phyloP scores from a whole-genome alignment of 2,329 filamentous ascomycete species.

The Pseudogymnoascus sp. region DNA sequence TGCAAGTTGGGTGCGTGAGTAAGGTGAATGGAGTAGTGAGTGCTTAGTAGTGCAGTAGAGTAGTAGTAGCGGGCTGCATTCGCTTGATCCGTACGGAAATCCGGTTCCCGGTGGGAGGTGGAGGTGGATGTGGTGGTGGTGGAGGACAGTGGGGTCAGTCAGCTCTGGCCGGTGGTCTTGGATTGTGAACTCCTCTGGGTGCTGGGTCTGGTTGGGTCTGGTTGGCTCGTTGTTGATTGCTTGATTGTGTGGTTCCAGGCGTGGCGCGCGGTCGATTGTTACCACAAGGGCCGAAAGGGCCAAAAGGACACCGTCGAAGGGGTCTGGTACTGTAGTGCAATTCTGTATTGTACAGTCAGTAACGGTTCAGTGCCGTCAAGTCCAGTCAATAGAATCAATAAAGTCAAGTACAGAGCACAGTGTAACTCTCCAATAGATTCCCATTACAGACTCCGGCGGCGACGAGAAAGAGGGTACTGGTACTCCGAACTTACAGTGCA shows the following conservation, averaged over 20 bases:
- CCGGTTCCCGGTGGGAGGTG: neutral
- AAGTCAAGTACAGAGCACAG: neutral
- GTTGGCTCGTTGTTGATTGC: neutral
- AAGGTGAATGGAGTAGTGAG: neutral
- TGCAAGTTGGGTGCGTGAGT: neutral
- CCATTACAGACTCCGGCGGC: neutral
- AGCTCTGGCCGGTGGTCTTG: neutral
- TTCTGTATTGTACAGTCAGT: neutral
- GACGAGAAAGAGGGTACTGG: neutral
- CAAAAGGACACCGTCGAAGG: neutral
- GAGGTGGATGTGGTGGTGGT: neutral
- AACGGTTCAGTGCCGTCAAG: neutral
- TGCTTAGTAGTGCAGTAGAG: neutral
- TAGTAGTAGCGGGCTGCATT: conserved; percentile 4
- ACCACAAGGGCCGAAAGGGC: neutral
- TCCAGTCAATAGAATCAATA: neutral
- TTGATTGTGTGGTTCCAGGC: neutral
- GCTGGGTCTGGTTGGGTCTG: neutral
- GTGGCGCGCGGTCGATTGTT: neutral
- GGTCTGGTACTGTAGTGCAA: neutral
- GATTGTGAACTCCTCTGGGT: neutral
- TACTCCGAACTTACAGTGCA: neutral
- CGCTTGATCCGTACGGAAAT: conserved; percentile 7
- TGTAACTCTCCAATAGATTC: neutral
- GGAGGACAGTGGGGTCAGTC: neutral